These are phyloP conservation scores for Pythium dissimile DNA, from an alignment of 352 stramenopile genomes.

Conservation along the genomic window DNA sequence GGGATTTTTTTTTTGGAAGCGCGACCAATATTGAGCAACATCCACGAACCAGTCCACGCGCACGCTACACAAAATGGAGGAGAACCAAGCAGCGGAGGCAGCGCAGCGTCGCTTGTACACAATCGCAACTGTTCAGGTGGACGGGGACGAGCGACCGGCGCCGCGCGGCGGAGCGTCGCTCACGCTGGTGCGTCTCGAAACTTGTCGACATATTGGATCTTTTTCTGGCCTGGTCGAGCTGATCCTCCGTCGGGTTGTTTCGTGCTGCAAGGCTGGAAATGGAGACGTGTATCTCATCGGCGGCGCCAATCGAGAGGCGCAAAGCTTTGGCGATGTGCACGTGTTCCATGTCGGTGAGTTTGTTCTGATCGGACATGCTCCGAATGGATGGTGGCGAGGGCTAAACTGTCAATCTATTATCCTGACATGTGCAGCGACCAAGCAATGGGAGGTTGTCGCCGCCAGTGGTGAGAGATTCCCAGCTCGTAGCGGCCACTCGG, in stretches of 20 bases:
- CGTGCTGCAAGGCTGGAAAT: slow-evolving; percentile 20
- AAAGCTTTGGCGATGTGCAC: slow-evolving; percentile 54
- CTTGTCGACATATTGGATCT: background rate
- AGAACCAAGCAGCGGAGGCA: slow-evolving; percentile 2
- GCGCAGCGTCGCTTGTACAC: background rate
- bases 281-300: slow-evolving; percentile 57
- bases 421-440: background rate
- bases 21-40: too few relatives aligned
- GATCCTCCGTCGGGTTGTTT: slow-evolving; percentile 5
- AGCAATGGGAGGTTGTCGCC: background rate
- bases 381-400: background rate
- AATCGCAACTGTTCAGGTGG: background rate
- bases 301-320: slow-evolving; percentile 47
- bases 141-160: slow-evolving; percentile 4
- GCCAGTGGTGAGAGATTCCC: slow-evolving; percentile 14
- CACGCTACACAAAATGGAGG: too few relatives aligned
- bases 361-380: too few relatives aligned
- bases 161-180: slow-evolving; percentile 49
- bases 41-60: too few relatives aligned
- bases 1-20: too few relatives aligned
- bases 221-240: background rate
- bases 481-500: slow-evolving; percentile 63
- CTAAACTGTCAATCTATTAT: too few relatives aligned
- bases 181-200: slow-evolving; percentile 31
- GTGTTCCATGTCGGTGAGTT: slow-evolving; percentile 49